Conservation (phyloP, 768 basidiomycete species). For the Leucogyrophana mollusca region DNA sequence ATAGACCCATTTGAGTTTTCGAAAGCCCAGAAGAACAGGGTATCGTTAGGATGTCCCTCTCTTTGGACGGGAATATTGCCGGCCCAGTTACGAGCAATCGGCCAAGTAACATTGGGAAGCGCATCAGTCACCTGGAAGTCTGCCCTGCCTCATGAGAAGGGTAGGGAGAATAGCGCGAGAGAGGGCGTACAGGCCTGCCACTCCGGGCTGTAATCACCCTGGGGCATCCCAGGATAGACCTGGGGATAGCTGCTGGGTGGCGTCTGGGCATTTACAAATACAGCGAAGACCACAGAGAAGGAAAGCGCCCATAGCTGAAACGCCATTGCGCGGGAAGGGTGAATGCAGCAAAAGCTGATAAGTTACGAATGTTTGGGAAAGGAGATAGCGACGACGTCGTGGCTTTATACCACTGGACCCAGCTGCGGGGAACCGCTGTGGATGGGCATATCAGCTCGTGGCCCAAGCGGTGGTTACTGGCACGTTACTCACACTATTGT, state of each 20-base stretch:
- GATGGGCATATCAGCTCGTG: neutral
- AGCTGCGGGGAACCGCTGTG: neutral
- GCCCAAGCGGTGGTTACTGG: neutral
- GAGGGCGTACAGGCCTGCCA: conserved; percentile 62
- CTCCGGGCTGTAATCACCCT: conserved; percentile 46
- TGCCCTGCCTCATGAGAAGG: conserved; percentile 18
- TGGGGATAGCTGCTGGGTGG: conserved; percentile 38
- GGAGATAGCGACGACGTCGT: too few relatives aligned
- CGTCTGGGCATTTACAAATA: conserved; percentile 20
- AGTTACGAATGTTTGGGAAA: conserved; percentile 4
- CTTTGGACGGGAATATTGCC: conserved; percentile 66
- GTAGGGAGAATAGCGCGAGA: neutral
- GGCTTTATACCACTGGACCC: neutral
- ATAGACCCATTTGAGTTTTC: conserved; percentile 58
- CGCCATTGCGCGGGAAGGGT: conserved; percentile 16
- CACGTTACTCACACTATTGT: conserved; percentile 16
- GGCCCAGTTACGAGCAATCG: conserved; percentile 51
- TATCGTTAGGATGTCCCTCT: conserved; percentile 58
- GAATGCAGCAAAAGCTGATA: conserved; percentile 7
- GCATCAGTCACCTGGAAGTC: conserved; percentile 58
- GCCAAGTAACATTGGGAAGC: conserved; percentile 63
- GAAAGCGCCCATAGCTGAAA: conserved; percentile 12
- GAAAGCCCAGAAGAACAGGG: conserved; percentile 65
- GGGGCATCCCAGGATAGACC: conserved; percentile 42
- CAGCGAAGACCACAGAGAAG: conserved; percentile 2